Conservation (phyloP, 2,329 filamentous ascomycete species). For the Colletotrichum truncatum region DNA sequence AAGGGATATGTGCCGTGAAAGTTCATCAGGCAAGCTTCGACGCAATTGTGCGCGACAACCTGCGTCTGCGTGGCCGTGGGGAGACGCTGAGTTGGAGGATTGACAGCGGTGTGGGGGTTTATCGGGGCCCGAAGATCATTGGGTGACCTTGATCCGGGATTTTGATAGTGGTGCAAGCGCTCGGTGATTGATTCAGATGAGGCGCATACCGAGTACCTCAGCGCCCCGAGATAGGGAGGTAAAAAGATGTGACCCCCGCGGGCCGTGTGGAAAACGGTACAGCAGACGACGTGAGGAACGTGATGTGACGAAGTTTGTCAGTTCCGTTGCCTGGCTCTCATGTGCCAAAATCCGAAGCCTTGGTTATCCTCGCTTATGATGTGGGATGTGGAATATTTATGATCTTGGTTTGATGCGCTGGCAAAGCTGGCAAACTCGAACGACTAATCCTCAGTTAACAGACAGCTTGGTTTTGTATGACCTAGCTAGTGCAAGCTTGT, state of each 20-base stretch:
- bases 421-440: conserved; percentile 11
- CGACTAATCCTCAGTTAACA: background rate
- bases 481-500: background rate
- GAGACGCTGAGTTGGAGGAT: background rate
- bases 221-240: conserved; percentile 18
- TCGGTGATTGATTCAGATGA: conserved; percentile 20
- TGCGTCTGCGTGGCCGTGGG: background rate
- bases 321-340: conserved; percentile 4
- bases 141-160: conserved; percentile 15
- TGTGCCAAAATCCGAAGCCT: background rate
- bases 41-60: background rate
- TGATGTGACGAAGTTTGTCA: background rate
- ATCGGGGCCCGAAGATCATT: conserved; percentile 12
- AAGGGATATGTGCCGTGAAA: background rate
- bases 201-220: background rate
- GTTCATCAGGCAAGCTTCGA: conserved; percentile 1
- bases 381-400: conserved; percentile 22
- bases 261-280: conserved; percentile 16
- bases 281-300: background rate
- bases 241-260: background rate
- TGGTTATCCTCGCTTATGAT: background rate
- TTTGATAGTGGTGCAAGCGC: background rate
- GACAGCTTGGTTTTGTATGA: conserved; percentile 1
- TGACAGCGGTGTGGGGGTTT: conserved; percentile 20
- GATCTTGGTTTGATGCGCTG: conserved; percentile 18